phyloP scores from a whole-genome alignment of 495 filamentous ascomycete genomes.

The Podospora tetraspora region DNA sequence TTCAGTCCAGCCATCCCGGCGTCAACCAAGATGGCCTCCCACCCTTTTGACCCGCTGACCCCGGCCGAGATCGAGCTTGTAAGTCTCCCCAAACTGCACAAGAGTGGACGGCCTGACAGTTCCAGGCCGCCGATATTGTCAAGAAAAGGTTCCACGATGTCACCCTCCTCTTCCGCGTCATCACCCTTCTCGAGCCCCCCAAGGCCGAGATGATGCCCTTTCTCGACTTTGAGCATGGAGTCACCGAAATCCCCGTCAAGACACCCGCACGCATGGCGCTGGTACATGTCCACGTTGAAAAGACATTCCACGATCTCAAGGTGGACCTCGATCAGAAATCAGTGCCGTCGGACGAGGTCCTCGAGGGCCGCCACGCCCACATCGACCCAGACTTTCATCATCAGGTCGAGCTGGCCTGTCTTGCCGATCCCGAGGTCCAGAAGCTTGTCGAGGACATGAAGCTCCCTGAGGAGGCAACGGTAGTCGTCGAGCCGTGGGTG shows the following conservation, averaged over 20 bases:
- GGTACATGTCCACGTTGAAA: too few species aligned
- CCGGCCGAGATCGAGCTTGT: too few species aligned
- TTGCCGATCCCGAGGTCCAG: conserved; percentile 54
- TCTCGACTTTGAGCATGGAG: conserved; percentile 49
- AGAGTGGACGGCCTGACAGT: too few species aligned
- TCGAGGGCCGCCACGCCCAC: conserved; percentile 39
- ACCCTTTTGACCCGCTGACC: too few species aligned
- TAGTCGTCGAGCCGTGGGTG: conserved; percentile 66
- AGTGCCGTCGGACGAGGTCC: too few species aligned
- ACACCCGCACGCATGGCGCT: conserved; percentile 31
- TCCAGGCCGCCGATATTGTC: too few species aligned
- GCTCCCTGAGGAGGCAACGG: conserved; percentile 55
- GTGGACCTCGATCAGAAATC: conserved; percentile 47
- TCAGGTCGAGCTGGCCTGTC: conserved; percentile 49
- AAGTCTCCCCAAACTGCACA: too few species aligned
- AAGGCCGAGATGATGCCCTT: conserved; percentile 55
- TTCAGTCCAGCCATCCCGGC: too few species aligned
- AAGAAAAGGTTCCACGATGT: neutral
- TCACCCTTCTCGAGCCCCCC: conserved; percentile 61
- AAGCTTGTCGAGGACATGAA: conserved; percentile 59
- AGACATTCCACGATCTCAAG: conserved; percentile 43
- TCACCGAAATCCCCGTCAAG: conserved; percentile 52
- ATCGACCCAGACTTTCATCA: conserved; percentile 58
- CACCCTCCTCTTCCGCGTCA: conserved; percentile 52
- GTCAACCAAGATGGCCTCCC: too few species aligned